Evolutionary conservation across 441 rosid genomes (phyloP).

Genomic region (Erysimum cheiri): DNA sequence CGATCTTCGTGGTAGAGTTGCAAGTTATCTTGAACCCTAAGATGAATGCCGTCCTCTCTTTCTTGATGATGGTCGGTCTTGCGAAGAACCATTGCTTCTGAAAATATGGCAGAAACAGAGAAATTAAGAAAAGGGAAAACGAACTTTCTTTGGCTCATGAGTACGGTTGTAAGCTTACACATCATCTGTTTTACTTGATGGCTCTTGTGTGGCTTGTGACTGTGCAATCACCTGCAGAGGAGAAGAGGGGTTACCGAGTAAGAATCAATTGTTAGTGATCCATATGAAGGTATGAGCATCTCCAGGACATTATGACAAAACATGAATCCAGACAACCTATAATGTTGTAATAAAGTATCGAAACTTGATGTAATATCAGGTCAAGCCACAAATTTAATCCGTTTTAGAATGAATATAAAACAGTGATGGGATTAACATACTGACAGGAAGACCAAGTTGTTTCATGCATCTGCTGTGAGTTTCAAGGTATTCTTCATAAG

Average conservation of each 20-base stretch:
- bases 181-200: slow-evolving; percentile 58
- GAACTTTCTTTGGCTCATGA: slow-evolving; percentile 16
- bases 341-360: slow-evolving; percentile 20
- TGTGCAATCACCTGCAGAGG: slow-evolving; percentile 55
- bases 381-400: not conserved
- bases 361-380: not conserved
- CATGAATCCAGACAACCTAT: slow-evolving; percentile 9
- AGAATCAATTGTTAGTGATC: slow-evolving; percentile 3
- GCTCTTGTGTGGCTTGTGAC: slow-evolving; percentile 50
- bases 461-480: slow-evolving; percentile 76
- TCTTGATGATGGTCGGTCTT: slow-evolving; percentile 38
- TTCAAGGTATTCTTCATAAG: slow-evolving; percentile 94
- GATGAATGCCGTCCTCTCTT: slow-evolving; percentile 40
- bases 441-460: slow-evolving; percentile 65
- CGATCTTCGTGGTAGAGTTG: not conserved
- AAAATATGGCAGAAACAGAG: not conserved
- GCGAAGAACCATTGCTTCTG: slow-evolving; percentile 44
- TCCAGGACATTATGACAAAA: slow-evolving; percentile 10
- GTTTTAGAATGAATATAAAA: not conserved
- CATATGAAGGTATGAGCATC: slow-evolving; percentile 19
- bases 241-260: not conserved
- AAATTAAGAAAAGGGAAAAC: slow-evolving; percentile 1
- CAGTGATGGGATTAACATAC: slow-evolving; percentile 48
- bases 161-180: slow-evolving; percentile 54
- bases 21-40: slow-evolving; percentile 2